phyloP scores from a whole-genome alignment of 2,329 filamentous ascomycete genomes.

The Dactylonectria estremocensis region DNA sequence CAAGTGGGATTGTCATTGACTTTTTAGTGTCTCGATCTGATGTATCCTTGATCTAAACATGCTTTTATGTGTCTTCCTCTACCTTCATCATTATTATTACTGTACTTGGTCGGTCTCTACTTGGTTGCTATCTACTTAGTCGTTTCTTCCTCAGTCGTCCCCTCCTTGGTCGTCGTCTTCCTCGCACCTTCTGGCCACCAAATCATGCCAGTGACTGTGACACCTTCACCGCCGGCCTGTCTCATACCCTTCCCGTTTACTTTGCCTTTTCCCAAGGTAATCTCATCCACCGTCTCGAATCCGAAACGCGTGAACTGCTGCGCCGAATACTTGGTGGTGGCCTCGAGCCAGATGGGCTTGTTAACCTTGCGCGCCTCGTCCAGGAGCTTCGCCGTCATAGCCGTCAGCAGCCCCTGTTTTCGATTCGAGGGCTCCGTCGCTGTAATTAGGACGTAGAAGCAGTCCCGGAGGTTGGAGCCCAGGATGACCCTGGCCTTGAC shows the following conservation, averaged over 20 bases:
- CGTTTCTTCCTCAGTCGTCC: not conserved
- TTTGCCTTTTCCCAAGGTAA: constrained; percentile 26
- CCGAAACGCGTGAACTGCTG: constrained; percentile 24
- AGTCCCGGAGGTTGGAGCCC: constrained; percentile 14
- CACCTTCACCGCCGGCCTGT: constrained; percentile 26
- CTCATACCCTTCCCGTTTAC: constrained; percentile 24
- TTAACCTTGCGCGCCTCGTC: constrained; percentile 18
- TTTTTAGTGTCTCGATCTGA: not conserved
- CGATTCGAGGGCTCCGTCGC: constrained; percentile 22
- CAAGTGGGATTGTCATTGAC: not conserved
- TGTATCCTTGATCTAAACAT: not conserved
- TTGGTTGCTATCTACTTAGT: too few species aligned
- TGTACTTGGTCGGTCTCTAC: too few species aligned
- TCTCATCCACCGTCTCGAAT: constrained; percentile 29
- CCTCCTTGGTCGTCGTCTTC: not conserved
- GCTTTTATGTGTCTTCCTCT: not conserved
- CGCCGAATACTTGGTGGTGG: constrained; percentile 29
- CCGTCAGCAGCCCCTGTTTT: constrained; percentile 18
- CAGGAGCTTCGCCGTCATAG: constrained; percentile 11
- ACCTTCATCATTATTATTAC: too few species aligned
- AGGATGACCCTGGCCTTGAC: constrained; percentile 19
- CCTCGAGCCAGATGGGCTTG: constrained; percentile 32
- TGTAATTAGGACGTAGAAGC: constrained; percentile 27
- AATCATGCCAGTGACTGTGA: constrained; percentile 30
- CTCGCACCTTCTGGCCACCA: constrained; percentile 30